Evolutionary conservation across 805 yeast species (phyloP).

Genomic region (Suhomyces emberorum): DNA sequence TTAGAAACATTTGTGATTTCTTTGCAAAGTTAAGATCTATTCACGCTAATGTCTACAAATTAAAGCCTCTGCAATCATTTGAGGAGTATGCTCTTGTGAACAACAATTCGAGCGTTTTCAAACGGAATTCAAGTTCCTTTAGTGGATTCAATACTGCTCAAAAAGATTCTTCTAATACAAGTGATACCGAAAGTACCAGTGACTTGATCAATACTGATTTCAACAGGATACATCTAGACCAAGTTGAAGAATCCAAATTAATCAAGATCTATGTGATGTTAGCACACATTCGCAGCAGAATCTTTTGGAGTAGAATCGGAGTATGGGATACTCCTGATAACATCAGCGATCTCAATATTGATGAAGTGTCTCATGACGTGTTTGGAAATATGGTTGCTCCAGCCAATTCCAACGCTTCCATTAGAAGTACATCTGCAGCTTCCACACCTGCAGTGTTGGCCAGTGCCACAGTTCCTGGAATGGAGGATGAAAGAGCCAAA

Average conservation of each 20-base stretch:
- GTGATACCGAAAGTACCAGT: constrained; percentile 8
- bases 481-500: not conserved
- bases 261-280: constrained; percentile 52
- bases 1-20: constrained; percentile 80
- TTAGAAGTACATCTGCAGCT: not conserved
- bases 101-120: constrained; percentile 22
- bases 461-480: not conserved
- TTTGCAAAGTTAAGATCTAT: constrained; percentile 72
- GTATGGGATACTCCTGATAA: constrained; percentile 59
- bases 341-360: constrained; percentile 18
- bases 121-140: constrained; percentile 14
- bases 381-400: constrained; percentile 7
- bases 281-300: constrained; percentile 58
- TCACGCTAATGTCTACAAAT: constrained; percentile 52
- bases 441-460: constrained; percentile 2
- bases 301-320: constrained; percentile 84
- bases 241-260: constrained; percentile 31
- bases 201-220: constrained; percentile 8
- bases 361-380: constrained; percentile 11
- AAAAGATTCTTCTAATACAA: not conserved
- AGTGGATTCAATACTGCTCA: constrained; percentile 2
- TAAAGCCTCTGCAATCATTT: constrained; percentile 33
- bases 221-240: constrained; percentile 10
- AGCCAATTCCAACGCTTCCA: not conserved
- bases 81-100: constrained; percentile 23